These are phyloP conservation scores for Microdochium nivale DNA, from an alignment of 2,329 filamentous ascomycete species.

Conservation along the genomic window DNA sequence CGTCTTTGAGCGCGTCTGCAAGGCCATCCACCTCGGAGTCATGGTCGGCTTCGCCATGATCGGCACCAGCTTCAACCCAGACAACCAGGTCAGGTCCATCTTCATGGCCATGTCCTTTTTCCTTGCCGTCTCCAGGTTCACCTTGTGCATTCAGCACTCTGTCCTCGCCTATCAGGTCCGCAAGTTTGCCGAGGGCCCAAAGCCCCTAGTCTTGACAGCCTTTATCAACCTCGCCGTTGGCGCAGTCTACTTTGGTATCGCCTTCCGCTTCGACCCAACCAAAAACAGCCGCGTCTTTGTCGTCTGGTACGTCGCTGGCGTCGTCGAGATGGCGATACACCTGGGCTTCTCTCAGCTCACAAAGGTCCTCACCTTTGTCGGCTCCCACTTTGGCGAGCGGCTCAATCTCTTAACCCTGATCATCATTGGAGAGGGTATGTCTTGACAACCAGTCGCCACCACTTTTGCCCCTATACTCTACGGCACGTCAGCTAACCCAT, in stretches of 20 bases:
- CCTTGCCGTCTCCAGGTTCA: conserved; percentile 42
- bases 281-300: conserved; percentile 25
- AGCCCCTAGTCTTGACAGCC: conserved; percentile 26
- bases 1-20: conserved; percentile 51
- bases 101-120: conserved; percentile 36
- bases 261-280: conserved; percentile 25
- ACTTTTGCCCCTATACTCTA: background rate
- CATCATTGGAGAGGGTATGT: conserved; percentile 52
- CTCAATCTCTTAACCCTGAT: conserved; percentile 58
- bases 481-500: conserved; percentile 2
- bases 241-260: conserved; percentile 30
- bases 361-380: conserved; percentile 49
- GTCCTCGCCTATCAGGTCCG: conserved; percentile 34
- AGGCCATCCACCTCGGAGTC: conserved; percentile 51
- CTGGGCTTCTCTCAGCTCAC: conserved; percentile 45
- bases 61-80: conserved; percentile 35
- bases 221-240: conserved; percentile 23
- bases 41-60: conserved; percentile 59
- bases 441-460: background rate
- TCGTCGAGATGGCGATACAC: conserved; percentile 40
- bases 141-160: conserved; percentile 44
- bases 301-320: conserved; percentile 45
- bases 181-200: conserved; percentile 25
- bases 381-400: conserved; percentile 55
- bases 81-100: conserved; percentile 24